A percentile compares a stretch with the other conserved stretches of the same genome.
Evolutionary conservation across 2,329 filamentous ascomycete species (phyloP).

Genomic region (Botryosphaeria dothidea): DNA sequence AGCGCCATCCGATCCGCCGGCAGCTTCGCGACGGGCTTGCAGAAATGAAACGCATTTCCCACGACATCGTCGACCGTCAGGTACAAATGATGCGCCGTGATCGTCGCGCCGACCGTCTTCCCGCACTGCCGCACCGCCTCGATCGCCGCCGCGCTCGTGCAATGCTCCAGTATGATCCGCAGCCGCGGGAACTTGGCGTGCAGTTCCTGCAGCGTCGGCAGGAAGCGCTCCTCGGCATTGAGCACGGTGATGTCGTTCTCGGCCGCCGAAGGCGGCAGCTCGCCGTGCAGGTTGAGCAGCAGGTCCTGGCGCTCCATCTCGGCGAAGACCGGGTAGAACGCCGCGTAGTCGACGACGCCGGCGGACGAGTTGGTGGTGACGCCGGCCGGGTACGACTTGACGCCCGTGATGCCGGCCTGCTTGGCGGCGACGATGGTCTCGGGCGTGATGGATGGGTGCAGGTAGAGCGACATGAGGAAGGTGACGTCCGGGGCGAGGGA

Average conservation of each 20-base stretch:
- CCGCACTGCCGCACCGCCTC: slow-evolving; percentile 77
- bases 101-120: slow-evolving; percentile 73
- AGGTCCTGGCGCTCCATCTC: slow-evolving; percentile 84
- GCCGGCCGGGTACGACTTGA: slow-evolving; percentile 67
- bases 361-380: slow-evolving; percentile 56
- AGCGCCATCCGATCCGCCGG: slow-evolving; percentile 73
- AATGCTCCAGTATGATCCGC: slow-evolving; percentile 73
- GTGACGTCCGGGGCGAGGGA: slow-evolving; percentile 50
- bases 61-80: slow-evolving; percentile 70
- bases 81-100: slow-evolving; percentile 84
- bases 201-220: slow-evolving; percentile 75
- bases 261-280: slow-evolving; percentile 61
- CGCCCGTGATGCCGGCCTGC: slow-evolving; percentile 68
- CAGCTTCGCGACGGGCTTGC: slow-evolving; percentile 67
- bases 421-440: slow-evolving; percentile 70
- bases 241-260: slow-evolving; percentile 46
- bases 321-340: slow-evolving; percentile 78
- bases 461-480: slow-evolving; percentile 54
- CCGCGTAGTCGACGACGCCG: slow-evolving; percentile 69
- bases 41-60: slow-evolving; percentile 74
- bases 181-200: slow-evolving; percentile 75
- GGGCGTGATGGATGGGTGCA: slow-evolving; percentile 51
- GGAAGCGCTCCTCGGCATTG: slow-evolving; percentile 73
- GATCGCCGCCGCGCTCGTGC: slow-evolving; percentile 79
- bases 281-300: slow-evolving; percentile 92